Evolutionary conservation across 495 filamentous ascomycete species (phyloP), one percentile per base, ranked within the genome.

Genomic region (Tuber brumale): DNA sequence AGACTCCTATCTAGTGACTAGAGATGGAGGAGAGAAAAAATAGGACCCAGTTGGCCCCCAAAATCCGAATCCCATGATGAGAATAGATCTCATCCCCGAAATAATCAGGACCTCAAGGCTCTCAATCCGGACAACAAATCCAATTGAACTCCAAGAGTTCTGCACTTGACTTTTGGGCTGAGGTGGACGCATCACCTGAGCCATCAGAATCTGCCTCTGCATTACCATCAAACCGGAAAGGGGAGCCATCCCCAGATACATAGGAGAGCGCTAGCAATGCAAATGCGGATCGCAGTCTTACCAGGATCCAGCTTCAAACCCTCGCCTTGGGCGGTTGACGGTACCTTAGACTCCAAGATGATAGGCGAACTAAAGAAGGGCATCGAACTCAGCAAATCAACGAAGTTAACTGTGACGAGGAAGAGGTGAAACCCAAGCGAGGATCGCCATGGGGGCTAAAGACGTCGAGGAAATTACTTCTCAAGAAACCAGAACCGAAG

Each of bases 121-220:
- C 16, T 76, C 41, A 45, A 79, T 42, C 72, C 18, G 35, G 66
- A 66, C 27, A 21, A 42, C 19, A 73, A 75, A 14, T 72, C 74
- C 43, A 39, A 57, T 10, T 74, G 75, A 76, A 82, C 76, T 0
- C 78, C 81, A 51, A 74, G 74, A 6, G 48, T n/a, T 81, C 78
- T 19, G 78, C 81, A 10, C 74, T 79, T 16, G 78, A 77, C 23
- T 83, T 82, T 71, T 82, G 81, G 81, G 75, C 77, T 44, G 81
- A 76, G 72, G 81, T 78, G 44, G 81, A 82, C 61, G 74, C 75
- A 45, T 79, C 75, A 35, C 74, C 82, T 39, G 51, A 57, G 3
- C 81, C 81, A 21, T 79, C 81, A 21, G 74, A 82, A 61, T 80
- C 78, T 21, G 70, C 77, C 12, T 82, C 76, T 37, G 76, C 74